A percentile compares a stretch with the other conserved stretches of the same genome.
phyloP scores from a whole-genome alignment of 164 flowering plant species.

The Dillenia turbinata region DNA sequence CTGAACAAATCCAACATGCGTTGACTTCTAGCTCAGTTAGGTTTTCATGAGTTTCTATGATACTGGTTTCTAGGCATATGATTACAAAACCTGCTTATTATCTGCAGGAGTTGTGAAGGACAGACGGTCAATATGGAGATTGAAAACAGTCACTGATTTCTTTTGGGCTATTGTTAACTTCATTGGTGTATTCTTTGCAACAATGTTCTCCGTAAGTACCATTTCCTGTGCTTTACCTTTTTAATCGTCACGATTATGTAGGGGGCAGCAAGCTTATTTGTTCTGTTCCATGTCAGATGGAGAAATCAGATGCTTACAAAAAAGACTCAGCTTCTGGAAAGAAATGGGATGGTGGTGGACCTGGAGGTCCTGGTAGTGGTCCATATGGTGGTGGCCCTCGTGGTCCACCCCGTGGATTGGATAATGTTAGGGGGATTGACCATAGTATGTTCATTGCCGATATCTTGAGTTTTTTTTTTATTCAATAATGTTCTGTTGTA shows the following conservation, averaged over 20 bases:
- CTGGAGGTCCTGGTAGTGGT: slow-evolving; percentile 88
- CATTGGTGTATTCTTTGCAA: slow-evolving; percentile 64
- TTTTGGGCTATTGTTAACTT: slow-evolving; percentile 77
- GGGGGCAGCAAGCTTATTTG: neutral
- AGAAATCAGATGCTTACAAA: slow-evolving; percentile 84
- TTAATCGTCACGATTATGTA: neutral
- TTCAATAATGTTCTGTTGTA: neutral
- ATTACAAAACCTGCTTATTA: neutral
- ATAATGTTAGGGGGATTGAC: slow-evolving; percentile 85
- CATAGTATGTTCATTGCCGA: slow-evolving; percentile 55
- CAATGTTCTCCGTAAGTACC: slow-evolving; percentile 84
- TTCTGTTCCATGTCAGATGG: slow-evolving; percentile 52
- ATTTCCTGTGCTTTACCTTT: neutral
- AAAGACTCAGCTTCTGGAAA: slow-evolving; percentile 69
- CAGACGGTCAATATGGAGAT: slow-evolving; percentile 82
- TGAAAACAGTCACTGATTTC: slow-evolving; percentile 75
- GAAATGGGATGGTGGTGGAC: slow-evolving; percentile 96
- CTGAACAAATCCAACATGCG: no score
- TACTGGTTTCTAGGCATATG: no score
- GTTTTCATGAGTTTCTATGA: neutral
- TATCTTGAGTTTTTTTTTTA: neutral
- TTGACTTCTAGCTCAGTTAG: no score
- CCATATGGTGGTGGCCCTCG: slow-evolving; percentile 90
- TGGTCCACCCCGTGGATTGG: slow-evolving; percentile 79
- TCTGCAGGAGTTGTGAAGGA: slow-evolving; percentile 84